phyloP scores from a whole-genome alignment of 441 rosid species.

The Metrosideros polymorpha region DNA sequence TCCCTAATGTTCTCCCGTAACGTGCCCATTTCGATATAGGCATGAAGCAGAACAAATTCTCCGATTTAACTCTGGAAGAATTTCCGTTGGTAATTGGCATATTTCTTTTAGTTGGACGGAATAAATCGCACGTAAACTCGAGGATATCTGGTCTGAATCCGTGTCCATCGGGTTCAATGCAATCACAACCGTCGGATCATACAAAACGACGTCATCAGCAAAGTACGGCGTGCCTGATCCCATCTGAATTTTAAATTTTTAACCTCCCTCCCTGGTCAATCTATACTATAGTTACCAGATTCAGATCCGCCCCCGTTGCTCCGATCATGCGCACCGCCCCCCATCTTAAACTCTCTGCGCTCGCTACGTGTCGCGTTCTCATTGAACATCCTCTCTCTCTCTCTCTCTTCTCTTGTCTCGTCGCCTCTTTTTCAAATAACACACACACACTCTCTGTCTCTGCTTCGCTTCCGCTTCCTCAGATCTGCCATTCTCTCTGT shows the following conservation, averaged over 20 bases:
- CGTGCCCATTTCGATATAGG: background rate
- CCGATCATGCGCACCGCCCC: background rate
- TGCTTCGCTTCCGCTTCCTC: background rate
- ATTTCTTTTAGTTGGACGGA: accelerated
- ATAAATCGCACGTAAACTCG: background rate
- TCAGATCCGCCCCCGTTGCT: background rate
- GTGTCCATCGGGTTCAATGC: background rate
- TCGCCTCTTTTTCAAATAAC: background rate
- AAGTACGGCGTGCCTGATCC: background rate
- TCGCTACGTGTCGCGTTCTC: background rate
- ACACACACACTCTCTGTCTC: background rate
- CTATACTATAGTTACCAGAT: background rate
- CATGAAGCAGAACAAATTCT: accelerated
- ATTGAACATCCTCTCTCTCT: background rate
- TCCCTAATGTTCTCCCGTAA: accelerated
- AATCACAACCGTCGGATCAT: background rate
- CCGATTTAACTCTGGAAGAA: background rate
- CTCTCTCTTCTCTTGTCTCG: background rate
- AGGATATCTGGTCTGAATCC: too few relatives aligned
- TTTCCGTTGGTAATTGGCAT: accelerated
- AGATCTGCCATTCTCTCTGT: background rate
- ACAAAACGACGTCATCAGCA: background rate
- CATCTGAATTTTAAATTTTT: background rate
- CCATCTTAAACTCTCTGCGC: background rate
- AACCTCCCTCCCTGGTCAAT: too few relatives aligned